Percentiles rank a stretch among this genome's conserved stretches.
Evolutionary conservation across 805 yeast species (phyloP).

Genomic region (Hanseniaspora meyeri): DNA sequence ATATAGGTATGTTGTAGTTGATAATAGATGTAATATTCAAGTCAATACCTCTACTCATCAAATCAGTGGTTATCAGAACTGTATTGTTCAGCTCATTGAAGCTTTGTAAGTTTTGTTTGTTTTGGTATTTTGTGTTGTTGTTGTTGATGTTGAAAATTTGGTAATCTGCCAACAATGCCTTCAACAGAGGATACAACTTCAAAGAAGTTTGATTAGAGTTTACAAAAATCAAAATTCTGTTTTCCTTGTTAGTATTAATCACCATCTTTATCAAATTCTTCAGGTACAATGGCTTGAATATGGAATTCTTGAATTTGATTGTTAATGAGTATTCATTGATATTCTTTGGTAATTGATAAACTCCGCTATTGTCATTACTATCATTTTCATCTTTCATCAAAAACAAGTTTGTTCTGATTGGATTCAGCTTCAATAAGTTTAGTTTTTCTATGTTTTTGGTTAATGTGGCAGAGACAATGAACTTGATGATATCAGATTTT

Average conservation of each 20-base stretch:
- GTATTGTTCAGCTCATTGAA: slow-evolving; percentile 40
- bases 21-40: slow-evolving; percentile 62
- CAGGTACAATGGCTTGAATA: slow-evolving; percentile 63
- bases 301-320: slow-evolving; percentile 30
- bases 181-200: slow-evolving; percentile 51
- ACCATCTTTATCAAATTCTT: slow-evolving; percentile 40
- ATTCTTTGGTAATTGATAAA: slow-evolving; percentile 48
- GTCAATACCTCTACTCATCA: slow-evolving; percentile 93
- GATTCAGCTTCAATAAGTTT: slow-evolving; percentile 50
- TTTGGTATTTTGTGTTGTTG: slow-evolving; percentile 38
- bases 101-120: slow-evolving; percentile 44
- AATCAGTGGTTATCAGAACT: slow-evolving; percentile 67
- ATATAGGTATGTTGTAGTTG: slow-evolving; percentile 81
- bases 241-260: neutral
- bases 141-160: slow-evolving; percentile 42
- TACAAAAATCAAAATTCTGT: slow-evolving; percentile 23
- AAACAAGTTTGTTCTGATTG: slow-evolving; percentile 46
- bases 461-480: slow-evolving; percentile 84
- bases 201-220: slow-evolving; percentile 65
- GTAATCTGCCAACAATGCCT: slow-evolving; percentile 3
- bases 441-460: slow-evolving; percentile 87
- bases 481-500: slow-evolving; percentile 37
- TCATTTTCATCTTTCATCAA: slow-evolving; percentile 52
- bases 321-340: slow-evolving; percentile 35
- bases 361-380: slow-evolving; percentile 25